These are phyloP conservation scores for Astraeus odoratus DNA, from an alignment of 768 basidiomycete species.

Conservation along the genomic window DNA sequence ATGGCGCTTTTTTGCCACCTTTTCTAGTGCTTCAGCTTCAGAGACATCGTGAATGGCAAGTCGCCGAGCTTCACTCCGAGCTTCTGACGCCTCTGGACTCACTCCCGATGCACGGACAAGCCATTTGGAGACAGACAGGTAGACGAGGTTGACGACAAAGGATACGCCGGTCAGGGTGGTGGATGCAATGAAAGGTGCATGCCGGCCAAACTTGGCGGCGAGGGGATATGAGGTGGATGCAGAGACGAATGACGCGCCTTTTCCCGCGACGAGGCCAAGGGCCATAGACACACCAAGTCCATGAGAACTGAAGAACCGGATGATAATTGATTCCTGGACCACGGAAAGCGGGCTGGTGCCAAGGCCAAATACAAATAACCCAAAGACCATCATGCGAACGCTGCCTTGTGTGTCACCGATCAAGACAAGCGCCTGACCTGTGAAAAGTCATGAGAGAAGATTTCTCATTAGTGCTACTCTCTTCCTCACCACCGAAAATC, in stretches of 20 bases:
- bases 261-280: slow-evolving; percentile 78
- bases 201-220: slow-evolving; percentile 56
- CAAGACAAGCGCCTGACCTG: slow-evolving; percentile 63
- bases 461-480: background rate
- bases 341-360: slow-evolving; percentile 78
- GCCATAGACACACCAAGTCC: slow-evolving; percentile 74
- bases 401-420: slow-evolving; percentile 53
- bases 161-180: slow-evolving; percentile 59
- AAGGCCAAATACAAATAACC: slow-evolving; percentile 74
- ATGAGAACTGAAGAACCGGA: slow-evolving; percentile 71
- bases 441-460: slow-evolving; percentile 6
- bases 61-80: slow-evolving; percentile 46
- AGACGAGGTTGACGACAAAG: slow-evolving; percentile 61
- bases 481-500: slow-evolving; percentile 49
- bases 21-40: slow-evolving; percentile 56
- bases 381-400: slow-evolving; percentile 65
- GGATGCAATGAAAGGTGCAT: slow-evolving; percentile 70
- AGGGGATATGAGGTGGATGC: slow-evolving; percentile 73
- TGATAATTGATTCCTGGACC: slow-evolving; percentile 79
- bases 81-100: slow-evolving; percentile 58
- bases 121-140: slow-evolving; percentile 59
- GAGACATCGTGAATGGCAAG: slow-evolving; percentile 39
- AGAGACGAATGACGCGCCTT: slow-evolving; percentile 68
- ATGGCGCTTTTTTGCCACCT: slow-evolving; percentile 57
- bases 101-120: slow-evolving; percentile 53